These are phyloP conservation scores for Wickerhamomyces chambardii DNA, from an alignment of 805 yeast genomes.

Conservation along the genomic window DNA sequence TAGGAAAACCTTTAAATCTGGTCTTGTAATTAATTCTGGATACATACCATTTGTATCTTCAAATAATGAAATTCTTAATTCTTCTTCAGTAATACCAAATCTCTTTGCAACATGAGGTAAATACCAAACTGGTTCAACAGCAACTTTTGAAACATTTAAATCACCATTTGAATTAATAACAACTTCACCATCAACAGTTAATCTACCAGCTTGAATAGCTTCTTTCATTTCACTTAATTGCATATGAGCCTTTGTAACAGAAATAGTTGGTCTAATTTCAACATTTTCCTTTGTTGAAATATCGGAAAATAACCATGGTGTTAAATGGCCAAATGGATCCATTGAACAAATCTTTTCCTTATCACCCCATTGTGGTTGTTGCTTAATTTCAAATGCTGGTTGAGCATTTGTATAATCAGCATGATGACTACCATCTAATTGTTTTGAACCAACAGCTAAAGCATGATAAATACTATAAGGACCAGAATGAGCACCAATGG, in stretches of 20 bases:
- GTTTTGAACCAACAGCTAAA: constrained; percentile 52
- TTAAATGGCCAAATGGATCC: constrained; percentile 61
- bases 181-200: constrained; percentile 50
- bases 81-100: constrained; percentile 45
- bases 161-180: constrained; percentile 55
- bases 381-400: constrained; percentile 48
- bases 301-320: constrained; percentile 48
- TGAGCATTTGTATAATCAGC: constrained; percentile 59
- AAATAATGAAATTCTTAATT: constrained; percentile 49
- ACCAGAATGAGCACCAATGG: constrained; percentile 60
- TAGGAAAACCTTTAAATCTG: constrained; percentile 54
- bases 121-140: constrained; percentile 67
- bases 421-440: constrained; percentile 38
- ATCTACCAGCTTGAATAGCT: constrained; percentile 42
- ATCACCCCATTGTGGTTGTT: constrained; percentile 48
- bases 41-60: constrained; percentile 68
- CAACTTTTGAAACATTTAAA: constrained; percentile 52
- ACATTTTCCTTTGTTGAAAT: constrained; percentile 35
- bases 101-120: constrained; percentile 62
- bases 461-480: constrained; percentile 60
- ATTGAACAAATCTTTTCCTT: constrained; percentile 49
- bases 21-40: constrained; percentile 60
- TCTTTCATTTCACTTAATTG: constrained; percentile 50
- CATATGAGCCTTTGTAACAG: constrained; percentile 59
- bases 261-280: constrained; percentile 56